Evolutionary conservation across 192 early-diverging fungal species (phyloP), one percentile per base, ranked within the genome.

Genomic region (Podila epicladia): DNA sequence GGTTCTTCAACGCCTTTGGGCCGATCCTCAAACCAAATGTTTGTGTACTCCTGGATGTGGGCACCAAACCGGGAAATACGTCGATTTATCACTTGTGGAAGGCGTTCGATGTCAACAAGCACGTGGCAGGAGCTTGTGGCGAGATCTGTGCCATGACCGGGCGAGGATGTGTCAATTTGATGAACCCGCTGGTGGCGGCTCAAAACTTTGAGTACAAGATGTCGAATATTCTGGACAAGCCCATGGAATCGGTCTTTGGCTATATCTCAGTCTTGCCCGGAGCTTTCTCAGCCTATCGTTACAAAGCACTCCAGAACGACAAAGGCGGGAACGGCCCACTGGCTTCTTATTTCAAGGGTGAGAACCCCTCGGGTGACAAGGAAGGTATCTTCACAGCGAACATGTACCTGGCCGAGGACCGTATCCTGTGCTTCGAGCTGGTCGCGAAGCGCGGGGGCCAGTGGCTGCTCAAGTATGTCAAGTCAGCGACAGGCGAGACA

Each of bases 211-310:
- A 95, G 74, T 94, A 92, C 87, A 93, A 93, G 65, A 88, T 87
- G 85, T 86, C 88, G 4, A 89, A 87, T 71, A 93, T 93, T 65
- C 77, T 94, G n/a, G 92, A 94, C 71, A 94, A 94, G 66, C 91
- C 93, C 32, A 85, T 94, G 55, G 94, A 95, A 73, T 95, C 94
- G 20, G 91, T 96, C 20, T 97, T 96, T 88, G 97, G 97, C 33
- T 96, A 96, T 85, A 98, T 98, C 64, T 94, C 95, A 0, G 97
- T 97, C 62, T 87, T 98, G 8, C 97, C 97, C 9, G 93, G 94
- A 74, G 93, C 93, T 3, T 95, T 95, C 58, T 92, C 91, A 19
- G 94, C 94, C 5, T 95, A 95, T 71, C 90, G 94, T 15, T 95
- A 91, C 64, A 50, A 51, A 20, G 94, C 94, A 28, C 77, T 95